A percentile compares a stretch with the other conserved stretches of the same genome.
phyloP scores from a whole-genome alignment of 441 rosid genomes.

The Viola pubescens region DNA sequence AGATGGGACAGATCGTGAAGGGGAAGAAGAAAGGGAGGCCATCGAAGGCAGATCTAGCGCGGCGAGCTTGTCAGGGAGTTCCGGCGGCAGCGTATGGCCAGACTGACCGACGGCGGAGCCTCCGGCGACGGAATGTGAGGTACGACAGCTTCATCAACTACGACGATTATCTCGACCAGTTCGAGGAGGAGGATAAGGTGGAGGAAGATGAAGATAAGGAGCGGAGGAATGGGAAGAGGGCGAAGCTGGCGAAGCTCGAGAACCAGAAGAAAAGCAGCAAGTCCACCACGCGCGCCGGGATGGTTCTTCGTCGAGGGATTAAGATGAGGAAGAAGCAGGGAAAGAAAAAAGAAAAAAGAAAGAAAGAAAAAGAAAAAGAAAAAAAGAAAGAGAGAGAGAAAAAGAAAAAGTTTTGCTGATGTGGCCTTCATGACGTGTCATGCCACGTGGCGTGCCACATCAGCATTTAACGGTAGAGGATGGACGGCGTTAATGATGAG shows the following conservation, averaged over 20 bases:
- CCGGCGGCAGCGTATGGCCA: slow-evolving; percentile 20
- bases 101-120: slow-evolving; percentile 53
- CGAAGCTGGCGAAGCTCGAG: slow-evolving; percentile 54
- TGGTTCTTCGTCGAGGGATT: slow-evolving; percentile 11
- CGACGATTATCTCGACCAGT: slow-evolving; percentile 73
- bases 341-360: no score
- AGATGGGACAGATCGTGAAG: slow-evolving; percentile 78
- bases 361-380: no score
- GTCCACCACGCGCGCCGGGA: slow-evolving; percentile 23
- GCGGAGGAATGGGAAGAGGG: slow-evolving; percentile 62
- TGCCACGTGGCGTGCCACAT: no score
- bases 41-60: slow-evolving; percentile 82
- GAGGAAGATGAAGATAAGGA: slow-evolving; percentile 16
- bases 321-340: slow-evolving; percentile 18
- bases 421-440: no score
- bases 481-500: no score
- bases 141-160: slow-evolving; percentile 63
- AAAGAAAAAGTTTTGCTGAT: no score
- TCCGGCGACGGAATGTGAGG: slow-evolving; percentile 73
- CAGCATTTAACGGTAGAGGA: no score
- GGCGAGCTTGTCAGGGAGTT: slow-evolving; percentile 18
- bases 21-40: slow-evolving; percentile 94
- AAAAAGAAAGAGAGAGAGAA: no score
- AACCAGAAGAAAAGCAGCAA: slow-evolving; percentile 31
- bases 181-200: slow-evolving; percentile 35